A percentile compares a stretch with the other conserved stretches of the same genome.
phyloP scores from a whole-genome alignment of 2,329 filamentous ascomycete genomes.

The Neurospora sp. region DNA sequence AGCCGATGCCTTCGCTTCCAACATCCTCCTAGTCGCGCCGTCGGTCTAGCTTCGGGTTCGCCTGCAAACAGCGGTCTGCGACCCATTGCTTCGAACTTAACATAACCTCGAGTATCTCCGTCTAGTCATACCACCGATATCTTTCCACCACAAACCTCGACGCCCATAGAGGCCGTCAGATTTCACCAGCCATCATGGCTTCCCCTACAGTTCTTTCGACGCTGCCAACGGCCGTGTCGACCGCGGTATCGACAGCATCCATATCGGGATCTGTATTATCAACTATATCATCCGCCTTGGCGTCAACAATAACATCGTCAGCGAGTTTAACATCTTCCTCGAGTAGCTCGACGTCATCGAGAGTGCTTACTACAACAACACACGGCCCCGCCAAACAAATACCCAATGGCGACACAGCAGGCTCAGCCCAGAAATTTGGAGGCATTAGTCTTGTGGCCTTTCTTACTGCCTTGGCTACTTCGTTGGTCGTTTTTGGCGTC shows the following conservation, averaged over 20 bases:
- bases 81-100: background rate
- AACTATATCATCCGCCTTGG: background rate
- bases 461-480: constrained; percentile 52
- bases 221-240: constrained; percentile 1
- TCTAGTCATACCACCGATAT: background rate
- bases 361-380: background rate
- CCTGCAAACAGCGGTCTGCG: background rate
- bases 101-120: background rate
- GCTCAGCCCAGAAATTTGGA: constrained; percentile 21
- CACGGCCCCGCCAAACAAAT: background rate
- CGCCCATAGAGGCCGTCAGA: background rate
- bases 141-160: background rate
- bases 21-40: background rate
- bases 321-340: background rate
- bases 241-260: constrained; percentile 2
- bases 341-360: background rate
- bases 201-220: constrained; percentile 1
- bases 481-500: constrained; percentile 51
- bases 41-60: background rate
- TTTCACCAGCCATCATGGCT: background rate
- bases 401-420: constrained; percentile 1
- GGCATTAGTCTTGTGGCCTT: constrained; percentile 46
- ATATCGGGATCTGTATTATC: background rate
- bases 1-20: background rate
- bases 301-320: constrained; percentile 6